Evolutionary conservation across 805 yeast genomes (phyloP).

Genomic region (Jamesozyma lodderae): DNA sequence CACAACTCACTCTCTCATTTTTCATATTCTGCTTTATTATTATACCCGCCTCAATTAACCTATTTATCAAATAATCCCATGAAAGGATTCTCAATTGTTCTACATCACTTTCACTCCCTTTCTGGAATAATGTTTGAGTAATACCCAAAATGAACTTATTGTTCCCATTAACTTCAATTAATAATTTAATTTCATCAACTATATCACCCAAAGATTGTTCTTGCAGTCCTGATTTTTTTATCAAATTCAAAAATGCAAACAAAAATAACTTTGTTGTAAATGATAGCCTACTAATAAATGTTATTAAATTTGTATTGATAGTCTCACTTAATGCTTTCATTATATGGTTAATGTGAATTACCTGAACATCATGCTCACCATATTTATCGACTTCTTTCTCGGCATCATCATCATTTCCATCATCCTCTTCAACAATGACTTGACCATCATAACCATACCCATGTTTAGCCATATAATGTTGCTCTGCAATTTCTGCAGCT

Average conservation of each 20-base stretch:
- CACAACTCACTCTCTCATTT: slow-evolving; percentile 57
- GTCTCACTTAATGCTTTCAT: slow-evolving; percentile 74
- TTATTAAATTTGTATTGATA: slow-evolving; percentile 60
- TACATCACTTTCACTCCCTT: slow-evolving; percentile 19
- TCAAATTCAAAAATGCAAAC: slow-evolving; percentile 55
- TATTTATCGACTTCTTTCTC: slow-evolving; percentile 12
- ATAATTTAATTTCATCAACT: slow-evolving; percentile 61
- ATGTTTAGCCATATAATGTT: slow-evolving; percentile 38
- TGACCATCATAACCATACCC: slow-evolving; percentile 26
- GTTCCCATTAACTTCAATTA: slow-evolving; percentile 36
- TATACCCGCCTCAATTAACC: slow-evolving; percentile 72
- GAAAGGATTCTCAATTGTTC: slow-evolving; percentile 45
- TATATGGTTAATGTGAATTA: slow-evolving; percentile 65
- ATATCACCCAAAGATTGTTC: slow-evolving; percentile 71
- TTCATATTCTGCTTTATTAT: slow-evolving; percentile 55
- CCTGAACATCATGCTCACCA: slow-evolving; percentile 34
- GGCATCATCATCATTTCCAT: slow-evolving; percentile 9
- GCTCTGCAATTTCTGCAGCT: slow-evolving; percentile 82
- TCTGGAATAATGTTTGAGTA: slow-evolving; percentile 28
- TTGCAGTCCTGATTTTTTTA: slow-evolving; percentile 57
- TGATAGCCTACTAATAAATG: slow-evolving; percentile 50
- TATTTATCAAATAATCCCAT: slow-evolving; percentile 45
- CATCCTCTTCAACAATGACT: slow-evolving; percentile 8
- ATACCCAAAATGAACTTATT: slow-evolving; percentile 25
- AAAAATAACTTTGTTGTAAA: slow-evolving; percentile 64